Percentiles rank a stretch among this genome's conserved stretches.
phyloP scores from a whole-genome alignment of 495 filamentous ascomycete species.

The Tuber magnatum region DNA sequence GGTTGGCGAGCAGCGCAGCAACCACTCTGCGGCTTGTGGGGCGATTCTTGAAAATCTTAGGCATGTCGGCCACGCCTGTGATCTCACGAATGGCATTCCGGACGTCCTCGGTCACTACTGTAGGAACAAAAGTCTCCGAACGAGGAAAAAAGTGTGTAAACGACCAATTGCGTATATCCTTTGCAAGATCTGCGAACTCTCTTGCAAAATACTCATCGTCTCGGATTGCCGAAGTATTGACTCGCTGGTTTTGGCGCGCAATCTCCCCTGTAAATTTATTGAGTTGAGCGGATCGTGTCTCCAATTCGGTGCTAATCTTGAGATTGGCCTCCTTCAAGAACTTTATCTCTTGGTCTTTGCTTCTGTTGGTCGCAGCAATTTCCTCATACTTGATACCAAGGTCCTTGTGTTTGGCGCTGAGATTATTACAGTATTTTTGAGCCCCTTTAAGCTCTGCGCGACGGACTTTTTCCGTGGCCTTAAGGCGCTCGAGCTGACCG shows the following conservation, averaged over 20 bases:
- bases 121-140: background rate
- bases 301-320: background rate
- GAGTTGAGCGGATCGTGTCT: background rate
- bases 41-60: background rate
- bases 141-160: conserved; percentile 5
- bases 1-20: background rate
- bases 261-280: background rate
- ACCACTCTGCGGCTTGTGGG: background rate
- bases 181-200: conserved; percentile 14
- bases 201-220: conserved; percentile 21
- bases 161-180: conserved; percentile 18
- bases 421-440: background rate
- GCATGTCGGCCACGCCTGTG: background rate
- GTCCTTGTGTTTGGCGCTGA: background rate
- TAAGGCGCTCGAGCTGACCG: background rate
- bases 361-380: background rate
- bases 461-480: background rate
- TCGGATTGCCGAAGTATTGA: background rate
- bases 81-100: background rate
- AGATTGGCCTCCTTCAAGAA: background rate
- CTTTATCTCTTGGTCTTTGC: background rate
- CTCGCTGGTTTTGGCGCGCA: background rate
- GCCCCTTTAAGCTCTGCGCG: accelerated
- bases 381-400: background rate
- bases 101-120: background rate